These are phyloP conservation scores for Xylaria sp. DNA, from an alignment of 2,329 filamentous ascomycete genomes.

Conservation along the genomic window DNA sequence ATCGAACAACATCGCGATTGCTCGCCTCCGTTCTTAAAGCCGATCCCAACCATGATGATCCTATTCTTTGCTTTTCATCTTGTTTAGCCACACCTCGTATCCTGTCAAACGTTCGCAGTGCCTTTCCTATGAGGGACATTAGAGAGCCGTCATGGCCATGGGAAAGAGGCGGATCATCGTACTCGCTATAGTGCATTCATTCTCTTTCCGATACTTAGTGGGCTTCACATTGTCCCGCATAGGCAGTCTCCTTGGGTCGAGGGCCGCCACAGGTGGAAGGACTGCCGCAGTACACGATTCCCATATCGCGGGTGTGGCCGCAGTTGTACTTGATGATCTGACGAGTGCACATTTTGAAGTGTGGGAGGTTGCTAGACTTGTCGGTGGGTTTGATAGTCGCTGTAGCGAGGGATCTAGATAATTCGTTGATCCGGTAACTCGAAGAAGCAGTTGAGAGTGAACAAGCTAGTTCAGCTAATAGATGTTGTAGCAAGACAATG, in stretches of 20 bases:
- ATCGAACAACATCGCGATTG: constrained; percentile 44
- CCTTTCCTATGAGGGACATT: constrained; percentile 23
- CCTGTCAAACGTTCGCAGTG: constrained; percentile 9
- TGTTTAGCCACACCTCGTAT: not conserved
- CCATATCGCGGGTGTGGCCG: constrained; percentile 36
- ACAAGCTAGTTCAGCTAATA: constrained; percentile 7
- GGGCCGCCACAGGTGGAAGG: constrained; percentile 24
- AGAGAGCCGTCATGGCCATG: constrained; percentile 9
- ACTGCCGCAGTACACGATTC: constrained; percentile 34
- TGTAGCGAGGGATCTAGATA: constrained; percentile 6
- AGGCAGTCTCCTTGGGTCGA: constrained; percentile 20
- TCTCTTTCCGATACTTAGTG: constrained; percentile 7
- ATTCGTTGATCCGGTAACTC: not conserved
- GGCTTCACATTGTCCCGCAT: constrained; percentile 29
- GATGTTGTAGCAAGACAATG: constrained; percentile 3
- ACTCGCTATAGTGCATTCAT: constrained; percentile 9
- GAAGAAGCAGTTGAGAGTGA: constrained; percentile 20
- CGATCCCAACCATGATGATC: constrained; percentile 31
- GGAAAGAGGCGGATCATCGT: not conserved
- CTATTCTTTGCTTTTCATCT: constrained; percentile 21
- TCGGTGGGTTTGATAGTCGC: not conserved
- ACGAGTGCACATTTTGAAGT: constrained; percentile 44
- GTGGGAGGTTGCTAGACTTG: constrained; percentile 7
- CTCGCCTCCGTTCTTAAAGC: constrained; percentile 47
- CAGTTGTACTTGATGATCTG: constrained; percentile 43